Evolutionary conservation across 1,284 basidiomycete species (phyloP), one percentile per base, ranked within the genome.

Genomic region (Trametes versicolor): DNA sequence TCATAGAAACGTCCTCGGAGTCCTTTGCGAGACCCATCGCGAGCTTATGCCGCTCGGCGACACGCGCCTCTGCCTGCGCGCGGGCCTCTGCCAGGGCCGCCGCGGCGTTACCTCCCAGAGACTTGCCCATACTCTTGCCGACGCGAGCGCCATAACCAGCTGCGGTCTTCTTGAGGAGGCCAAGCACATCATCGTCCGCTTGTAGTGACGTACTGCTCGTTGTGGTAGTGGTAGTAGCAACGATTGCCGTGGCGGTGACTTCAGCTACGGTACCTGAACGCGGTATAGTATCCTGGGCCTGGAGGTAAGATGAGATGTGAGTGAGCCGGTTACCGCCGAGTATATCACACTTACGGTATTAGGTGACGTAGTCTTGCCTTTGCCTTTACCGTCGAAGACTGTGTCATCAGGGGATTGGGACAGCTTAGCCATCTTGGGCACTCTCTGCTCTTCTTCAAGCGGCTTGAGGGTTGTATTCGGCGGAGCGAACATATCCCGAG

Each of bases 31-130:
- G 62, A 7, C 60, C 64, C 41, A 67, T 56, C 39, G 82, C 81
- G 48, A 80, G 75, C 73, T 85, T 85, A 67, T 85, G 79, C 49
- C 89, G 79, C 72, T 92, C 84, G 1, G 87, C 90, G 15, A 93
- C 82, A 62, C 85, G 83, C 6, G 87, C 90, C 73, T 92, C 88
- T 6, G 91, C 91, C 50, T 87, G 87, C 3, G 89, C 89, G 61
- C 85, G 81, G 12, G 90, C 90, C 76, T 91, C 88, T 9, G 89
- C 90, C 17, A 92, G 81, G 21, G 87, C 88, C 23, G 82, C 85
- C 3, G 83, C 87, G 13, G 85, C 83, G n/a, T 75, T 78, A 13
- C 82, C 85, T 51, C 88, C 88, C 7, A 90, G 72, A n/a, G 90
- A 88, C 72, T 87, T 92, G 58, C 84, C 83, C 74, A 82, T 80